Evolutionary conservation across 2,329 filamentous ascomycete genomes (phyloP), one percentile per base, ranked within the genome.

Genomic region (Albophoma yamanashiensis): DNA sequence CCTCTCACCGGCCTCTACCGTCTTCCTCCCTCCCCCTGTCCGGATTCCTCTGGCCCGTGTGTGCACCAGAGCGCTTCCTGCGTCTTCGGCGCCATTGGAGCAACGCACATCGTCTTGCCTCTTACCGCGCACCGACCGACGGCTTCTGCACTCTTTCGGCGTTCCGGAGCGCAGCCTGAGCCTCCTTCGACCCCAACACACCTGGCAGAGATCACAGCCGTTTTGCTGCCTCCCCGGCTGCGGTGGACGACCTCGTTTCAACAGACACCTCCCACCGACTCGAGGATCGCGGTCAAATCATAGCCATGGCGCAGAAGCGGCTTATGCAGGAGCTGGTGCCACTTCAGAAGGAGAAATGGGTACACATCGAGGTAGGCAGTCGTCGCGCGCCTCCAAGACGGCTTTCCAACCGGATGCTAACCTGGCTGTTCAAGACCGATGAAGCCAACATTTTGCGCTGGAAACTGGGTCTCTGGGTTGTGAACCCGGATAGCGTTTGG

Each of bases 401-500:
- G 7, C 15, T 9, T 25, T 34, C 45, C 34, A n/a, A 34, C 40
- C 55, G 63, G 42, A 57, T 31, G 60, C 59, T 60, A 60, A 58
- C 34, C 6, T 22, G 42, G 38, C 55, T 56, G 25, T 14, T 9
- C 17, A 68, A 94, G 84, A 80, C 92, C 42, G 83, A 91, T 64
- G 84, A 92, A 68, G 82, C 87, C n/a, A 91, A 94, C 71, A 85
- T 97, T 63, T 88, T 95, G 70, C 83, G 86, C 64, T 97, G 94
- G 93, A 86, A 85, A 62, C 79, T 97, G 56, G 92, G 89, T 4
- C 84, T 99, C 61, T 92, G 96, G 77, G 91, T 97, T 43, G 84
- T 97, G 68, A 97, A 97, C 74, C 85, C 90, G 0, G 92, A 96
- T 67, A 96, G 92, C 63, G 81, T 89, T 64, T 97, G 95, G 79